phyloP scores from a whole-genome alignment of 2,329 filamentous ascomycete species.

The Ascochyta lentis region DNA sequence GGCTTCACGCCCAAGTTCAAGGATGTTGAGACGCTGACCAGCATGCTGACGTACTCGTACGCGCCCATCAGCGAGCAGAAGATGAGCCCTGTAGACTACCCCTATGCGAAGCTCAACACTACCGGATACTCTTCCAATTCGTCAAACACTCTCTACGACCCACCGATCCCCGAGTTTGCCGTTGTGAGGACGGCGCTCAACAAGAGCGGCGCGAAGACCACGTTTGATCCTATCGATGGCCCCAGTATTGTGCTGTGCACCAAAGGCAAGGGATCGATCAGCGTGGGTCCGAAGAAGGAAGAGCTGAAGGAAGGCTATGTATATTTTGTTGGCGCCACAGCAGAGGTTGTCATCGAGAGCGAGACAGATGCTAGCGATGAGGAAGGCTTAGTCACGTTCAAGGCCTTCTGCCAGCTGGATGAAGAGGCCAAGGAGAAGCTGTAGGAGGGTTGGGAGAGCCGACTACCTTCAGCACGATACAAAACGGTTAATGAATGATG shows the following conservation, averaged over 20 bases:
- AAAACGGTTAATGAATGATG: constrained; percentile 1
- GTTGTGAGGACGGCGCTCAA: constrained; percentile 83
- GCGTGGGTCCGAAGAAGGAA: constrained; percentile 81
- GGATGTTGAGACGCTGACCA: constrained; percentile 85
- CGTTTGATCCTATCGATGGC: constrained; percentile 84
- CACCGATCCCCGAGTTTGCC: constrained; percentile 94
- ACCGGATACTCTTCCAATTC: constrained; percentile 80
- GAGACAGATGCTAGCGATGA: constrained; percentile 53
- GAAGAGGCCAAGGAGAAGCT: constrained; percentile 39
- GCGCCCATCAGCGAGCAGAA: constrained; percentile 95
- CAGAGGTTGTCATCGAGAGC: constrained; percentile 80
- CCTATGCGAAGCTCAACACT: constrained; percentile 83
- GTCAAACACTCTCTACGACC: constrained; percentile 80
- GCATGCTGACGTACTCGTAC: constrained; percentile 94
- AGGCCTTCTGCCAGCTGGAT: constrained; percentile 85
- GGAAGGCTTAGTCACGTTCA: constrained; percentile 84
- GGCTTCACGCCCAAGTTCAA: constrained; percentile 99
- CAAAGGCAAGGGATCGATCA: constrained; percentile 79
- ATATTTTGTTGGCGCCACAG: constrained; percentile 79
- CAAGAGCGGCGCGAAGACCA: constrained; percentile 75
- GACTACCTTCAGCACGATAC: background rate
- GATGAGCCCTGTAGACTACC: constrained; percentile 84
- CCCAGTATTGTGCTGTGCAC: constrained; percentile 96
- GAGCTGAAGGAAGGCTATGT: constrained; percentile 63
- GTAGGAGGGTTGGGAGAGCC: constrained; percentile 11